A percentile compares a stretch with the other conserved stretches of the same genome.
Conservation (phyloP, 306 rosid genomes). For the Cucurbita ficifolia region DNA sequence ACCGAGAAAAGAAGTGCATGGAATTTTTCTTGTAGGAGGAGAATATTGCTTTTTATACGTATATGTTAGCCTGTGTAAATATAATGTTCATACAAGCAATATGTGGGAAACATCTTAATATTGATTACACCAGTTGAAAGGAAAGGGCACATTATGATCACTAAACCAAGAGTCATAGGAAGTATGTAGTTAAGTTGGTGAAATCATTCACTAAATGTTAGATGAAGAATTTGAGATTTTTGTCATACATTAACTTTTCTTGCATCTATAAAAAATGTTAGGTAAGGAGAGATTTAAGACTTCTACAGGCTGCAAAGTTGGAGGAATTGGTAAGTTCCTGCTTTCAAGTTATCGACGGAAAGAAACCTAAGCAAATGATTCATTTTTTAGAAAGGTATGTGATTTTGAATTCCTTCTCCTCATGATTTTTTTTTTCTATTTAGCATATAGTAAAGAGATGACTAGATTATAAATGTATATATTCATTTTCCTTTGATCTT, state of each 20-base stretch:
- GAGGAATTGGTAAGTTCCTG: constrained; percentile 57
- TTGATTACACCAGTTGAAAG: not conserved
- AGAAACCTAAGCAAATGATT: constrained; percentile 61
- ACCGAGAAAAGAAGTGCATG: not conserved
- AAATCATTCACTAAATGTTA: not conserved
- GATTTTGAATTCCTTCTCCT: not conserved
- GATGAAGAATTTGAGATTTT: not conserved
- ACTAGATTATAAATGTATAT: not conserved
- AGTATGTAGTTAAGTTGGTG: not conserved
- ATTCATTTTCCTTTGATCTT: not conserved
- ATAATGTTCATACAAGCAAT: not conserved
- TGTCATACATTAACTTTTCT: not conserved
- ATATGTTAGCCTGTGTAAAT: not conserved
- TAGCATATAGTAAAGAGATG: not conserved
- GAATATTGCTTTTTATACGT: not conserved
- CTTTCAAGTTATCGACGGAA: constrained; percentile 48
- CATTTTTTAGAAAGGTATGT: constrained; percentile 65
- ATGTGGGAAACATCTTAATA: not conserved
- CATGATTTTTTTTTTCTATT: not conserved
- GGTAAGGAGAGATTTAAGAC: constrained; percentile 73
- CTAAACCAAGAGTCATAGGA: not conserved
- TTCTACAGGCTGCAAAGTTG: constrained; percentile 42
- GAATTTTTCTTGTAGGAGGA: not conserved
- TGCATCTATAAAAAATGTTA: constrained; percentile 10
- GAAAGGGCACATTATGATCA: not conserved